These are phyloP conservation scores for Taxillus chinensis DNA, from an alignment of 164 flowering plant genomes.

Conservation along the genomic window DNA sequence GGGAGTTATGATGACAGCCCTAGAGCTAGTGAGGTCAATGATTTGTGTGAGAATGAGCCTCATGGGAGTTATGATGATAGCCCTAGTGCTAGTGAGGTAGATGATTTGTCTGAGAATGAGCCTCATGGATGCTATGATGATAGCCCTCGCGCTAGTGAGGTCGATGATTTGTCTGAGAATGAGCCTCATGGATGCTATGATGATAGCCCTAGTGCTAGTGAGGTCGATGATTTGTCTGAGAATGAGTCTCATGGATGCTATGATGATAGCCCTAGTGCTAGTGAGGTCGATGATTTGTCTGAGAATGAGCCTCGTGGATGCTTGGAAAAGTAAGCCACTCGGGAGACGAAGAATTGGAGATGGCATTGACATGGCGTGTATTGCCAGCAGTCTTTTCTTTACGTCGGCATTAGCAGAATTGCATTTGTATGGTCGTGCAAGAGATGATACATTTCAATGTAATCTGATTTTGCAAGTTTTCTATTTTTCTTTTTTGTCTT, in stretches of 20 bases:
- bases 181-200: not conserved
- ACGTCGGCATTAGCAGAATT: too few relatives aligned
- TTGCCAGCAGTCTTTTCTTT: too few relatives aligned
- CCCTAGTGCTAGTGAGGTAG: slow-evolving; percentile 27
- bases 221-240: not conserved
- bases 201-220: slow-evolving; percentile 35
- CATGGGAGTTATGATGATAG: slow-evolving; percentile 24
- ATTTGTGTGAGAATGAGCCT: slow-evolving; percentile 11
- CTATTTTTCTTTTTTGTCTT: too few relatives aligned
- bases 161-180: not conserved
- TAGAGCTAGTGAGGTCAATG: slow-evolving; percentile 51
- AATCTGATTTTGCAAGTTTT: too few relatives aligned
- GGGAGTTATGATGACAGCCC: slow-evolving; percentile 31
- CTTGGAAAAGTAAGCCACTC: too few relatives aligned
- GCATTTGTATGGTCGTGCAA: too few relatives aligned
- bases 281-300: not conserved
- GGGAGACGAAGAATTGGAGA: too few relatives aligned
- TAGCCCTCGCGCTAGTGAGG: slow-evolving; percentile 35
- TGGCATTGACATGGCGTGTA: too few relatives aligned
- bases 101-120: not conserved
- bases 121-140: not conserved
- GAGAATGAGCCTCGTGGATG: not conserved
- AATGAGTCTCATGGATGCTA: not conserved
- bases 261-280: not conserved
- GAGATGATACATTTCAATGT: too few relatives aligned